These are phyloP conservation scores for Hyparrhenia diplandra DNA, from an alignment of 176 grass and related monocot species.

Conservation along the genomic window DNA sequence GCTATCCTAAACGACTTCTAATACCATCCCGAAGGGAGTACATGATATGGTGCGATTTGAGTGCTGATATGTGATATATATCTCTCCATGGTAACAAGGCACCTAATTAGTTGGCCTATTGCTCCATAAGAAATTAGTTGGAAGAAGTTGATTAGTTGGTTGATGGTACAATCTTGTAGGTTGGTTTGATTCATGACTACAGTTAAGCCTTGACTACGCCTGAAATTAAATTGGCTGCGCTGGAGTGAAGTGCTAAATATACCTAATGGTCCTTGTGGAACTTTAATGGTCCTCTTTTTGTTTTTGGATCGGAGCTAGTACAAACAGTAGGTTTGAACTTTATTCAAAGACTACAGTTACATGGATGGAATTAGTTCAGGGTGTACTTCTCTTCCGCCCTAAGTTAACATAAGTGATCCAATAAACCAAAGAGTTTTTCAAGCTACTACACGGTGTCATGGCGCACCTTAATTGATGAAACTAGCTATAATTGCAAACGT, in stretches of 20 bases:
- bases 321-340: background rate
- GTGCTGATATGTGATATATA: background rate
- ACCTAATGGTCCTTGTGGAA: background rate
- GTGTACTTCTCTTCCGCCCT: background rate
- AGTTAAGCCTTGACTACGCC: slow-evolving; percentile 28
- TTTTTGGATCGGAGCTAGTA: background rate
- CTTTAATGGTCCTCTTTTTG: background rate
- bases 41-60: background rate
- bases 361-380: background rate
- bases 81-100: background rate
- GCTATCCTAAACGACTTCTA: too few relatives aligned
- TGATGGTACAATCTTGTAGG: background rate
- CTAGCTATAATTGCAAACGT: background rate
- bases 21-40: too few relatives aligned
- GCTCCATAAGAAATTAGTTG: background rate
- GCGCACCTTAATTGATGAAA: background rate
- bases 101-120: slow-evolving; percentile 24
- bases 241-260: background rate
- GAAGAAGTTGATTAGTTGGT: background rate
- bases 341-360: background rate
- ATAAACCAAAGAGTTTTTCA: background rate
- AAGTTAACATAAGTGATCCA: background rate
- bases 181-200: slow-evolving; percentile 8
- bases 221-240: background rate
- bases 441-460: background rate